These are phyloP conservation scores for Neurospora pannonica DNA, from an alignment of 495 filamentous ascomycete genomes.

Conservation along the genomic window DNA sequence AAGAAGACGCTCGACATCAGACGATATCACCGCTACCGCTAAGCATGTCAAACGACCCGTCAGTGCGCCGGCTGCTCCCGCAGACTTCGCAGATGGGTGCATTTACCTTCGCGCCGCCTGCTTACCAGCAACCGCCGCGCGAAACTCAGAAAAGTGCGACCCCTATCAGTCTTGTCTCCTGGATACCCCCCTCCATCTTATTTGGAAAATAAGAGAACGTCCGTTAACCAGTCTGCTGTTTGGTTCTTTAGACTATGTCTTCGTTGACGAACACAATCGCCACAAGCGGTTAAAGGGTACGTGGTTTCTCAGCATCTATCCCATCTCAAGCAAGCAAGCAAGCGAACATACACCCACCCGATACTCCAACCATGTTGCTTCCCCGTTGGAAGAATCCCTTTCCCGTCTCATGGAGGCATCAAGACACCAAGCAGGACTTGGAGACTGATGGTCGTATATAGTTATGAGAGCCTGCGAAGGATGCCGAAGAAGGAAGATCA, in stretches of 20 bases:
- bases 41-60: constrained; percentile 46
- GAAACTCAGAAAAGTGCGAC: constrained; percentile 60
- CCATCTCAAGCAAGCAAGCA: not conserved
- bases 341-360: not conserved
- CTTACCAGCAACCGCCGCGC: constrained; percentile 45
- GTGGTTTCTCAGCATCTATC: constrained; percentile 4
- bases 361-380: not conserved
- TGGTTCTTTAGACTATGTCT: constrained; percentile 76
- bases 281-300: constrained; percentile 95
- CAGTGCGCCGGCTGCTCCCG: constrained; percentile 46
- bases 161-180: constrained; percentile 3
- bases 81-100: constrained; percentile 46
- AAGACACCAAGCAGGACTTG: not conserved
- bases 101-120: constrained; percentile 49
- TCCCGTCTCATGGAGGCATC: not conserved
- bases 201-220: not conserved
- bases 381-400: not conserved
- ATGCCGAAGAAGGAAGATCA: constrained; percentile 83
- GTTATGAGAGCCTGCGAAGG: constrained; percentile 99
- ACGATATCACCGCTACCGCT: not conserved
- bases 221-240: not conserved
- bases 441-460: constrained; percentile 30
- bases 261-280: constrained; percentile 97
- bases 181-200: not conserved
- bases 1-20: not conserved